A percentile compares a stretch with the other conserved stretches of the same genome.
These are phyloP conservation scores for Nigrospora osmanthi DNA, from an alignment of 2,329 filamentous ascomycete genomes.

Conservation along the genomic window DNA sequence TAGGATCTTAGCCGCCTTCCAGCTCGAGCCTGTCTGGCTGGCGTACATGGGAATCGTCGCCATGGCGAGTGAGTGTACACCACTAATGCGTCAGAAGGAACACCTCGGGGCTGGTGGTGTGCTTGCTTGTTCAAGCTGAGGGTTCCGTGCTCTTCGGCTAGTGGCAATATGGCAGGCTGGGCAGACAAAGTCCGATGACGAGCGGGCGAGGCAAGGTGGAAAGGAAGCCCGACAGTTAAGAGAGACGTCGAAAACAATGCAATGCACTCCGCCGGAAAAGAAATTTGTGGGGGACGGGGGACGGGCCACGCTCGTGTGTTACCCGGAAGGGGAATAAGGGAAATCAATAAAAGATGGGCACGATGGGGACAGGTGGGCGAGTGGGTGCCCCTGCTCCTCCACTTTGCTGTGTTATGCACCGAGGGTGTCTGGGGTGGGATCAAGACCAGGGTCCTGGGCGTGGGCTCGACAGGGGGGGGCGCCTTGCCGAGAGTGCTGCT, in stretches of 20 bases:
- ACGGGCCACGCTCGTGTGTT: conserved; percentile 10
- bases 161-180: too few species aligned
- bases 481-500: conserved; percentile 1
- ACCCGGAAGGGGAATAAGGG: conserved; percentile 15
- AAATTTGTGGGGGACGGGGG: conserved; percentile 15
- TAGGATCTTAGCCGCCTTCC: conserved; percentile 10
- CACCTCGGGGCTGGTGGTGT: not conserved
- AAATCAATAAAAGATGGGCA: conserved; percentile 14
- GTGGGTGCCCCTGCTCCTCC: conserved; percentile 14
- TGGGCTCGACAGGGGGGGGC: not conserved
- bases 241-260: conserved; percentile 5
- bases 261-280: conserved; percentile 12
- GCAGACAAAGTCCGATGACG: too few species aligned
- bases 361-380: conserved; percentile 16
- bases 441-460: conserved; percentile 1
- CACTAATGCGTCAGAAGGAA: too few species aligned
- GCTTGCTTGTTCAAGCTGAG: not conserved
- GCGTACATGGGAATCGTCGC: conserved; percentile 11
- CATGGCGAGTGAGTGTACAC: conserved; percentile 5
- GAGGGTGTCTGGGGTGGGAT: conserved; percentile 11
- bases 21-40: conserved; percentile 13
- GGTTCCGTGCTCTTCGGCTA: too few species aligned
- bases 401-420: conserved; percentile 22
- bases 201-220: too few species aligned
- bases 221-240: too few species aligned